Base-by-base conservation (phyloP, 345 rosid genomes). In the Salix dunnii region DNA sequence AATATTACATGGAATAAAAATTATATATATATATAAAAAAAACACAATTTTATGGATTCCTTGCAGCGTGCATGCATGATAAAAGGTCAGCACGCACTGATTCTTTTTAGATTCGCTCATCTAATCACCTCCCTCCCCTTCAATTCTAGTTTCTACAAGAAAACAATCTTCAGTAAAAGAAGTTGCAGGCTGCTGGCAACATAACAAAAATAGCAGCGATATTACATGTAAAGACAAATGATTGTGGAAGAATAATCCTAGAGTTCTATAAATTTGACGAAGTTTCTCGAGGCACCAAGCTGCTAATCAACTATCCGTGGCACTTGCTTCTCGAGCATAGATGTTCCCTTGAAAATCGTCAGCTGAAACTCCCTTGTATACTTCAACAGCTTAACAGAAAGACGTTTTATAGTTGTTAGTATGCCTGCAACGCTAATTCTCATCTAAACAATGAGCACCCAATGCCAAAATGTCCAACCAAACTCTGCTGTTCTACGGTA, bases 321-420 rank as follows among this genome's bases (percentile, higher is more conserved):
- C 67, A 96, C 90, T 84, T 87, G 88, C 85, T 91, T 96, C 87
- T 96, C 97, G 61, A 96, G 83, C 91, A 94, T 87, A 68, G 90
- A 84, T 49, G 97, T 96, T 71, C 98, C 98, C 74, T 88, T 88
- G 71, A 94, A 96, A 67, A 96, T 83, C 4, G 98, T 94, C 58
- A 94, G 88, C 84, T 89, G 95, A 74, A 86, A 78, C 73, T 91
- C 88, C 76, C 79, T 85, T 80, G 93, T 88, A 87, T 88, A 90
- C 80, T 83, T 79, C 72, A 61, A 83, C 86, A 92, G 40, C 99
- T 96, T 92, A 58, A 76, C 49, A 71, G 0, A 17, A 58, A 30
- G 35, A 67, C 0, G 58, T 20, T 60, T 25, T 46, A 25, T n/a
- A 21, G 14, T 25, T 60, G 64, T 60, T 60, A 60, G 12, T n/a